Conservation (phyloP, 2,329 filamentous ascomycete species). For the Sphaceloma murrayae region DNA sequence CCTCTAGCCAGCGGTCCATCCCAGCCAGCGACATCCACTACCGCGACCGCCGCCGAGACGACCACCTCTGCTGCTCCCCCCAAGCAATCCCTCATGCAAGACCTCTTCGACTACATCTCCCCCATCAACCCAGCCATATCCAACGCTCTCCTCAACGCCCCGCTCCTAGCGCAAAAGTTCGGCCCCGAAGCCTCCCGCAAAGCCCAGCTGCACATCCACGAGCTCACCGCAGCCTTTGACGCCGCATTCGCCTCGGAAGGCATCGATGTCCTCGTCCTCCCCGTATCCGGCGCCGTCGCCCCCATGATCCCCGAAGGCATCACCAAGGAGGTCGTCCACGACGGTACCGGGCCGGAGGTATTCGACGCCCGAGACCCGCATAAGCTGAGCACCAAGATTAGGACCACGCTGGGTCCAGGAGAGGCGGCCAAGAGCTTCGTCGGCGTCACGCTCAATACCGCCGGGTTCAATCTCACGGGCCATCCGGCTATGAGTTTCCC, state of each 20-base stretch:
- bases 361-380: conserved; percentile 2
- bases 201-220: conserved; percentile 38
- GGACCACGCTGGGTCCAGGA: conserved; percentile 32
- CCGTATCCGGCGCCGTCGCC: conserved; percentile 39
- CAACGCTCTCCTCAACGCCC: conserved; percentile 36
- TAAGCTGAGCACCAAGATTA: conserved; percentile 26
- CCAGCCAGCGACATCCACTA: conserved; percentile 4
- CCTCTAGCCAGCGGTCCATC: conserved; percentile 18
- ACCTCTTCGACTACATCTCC: conserved; percentile 38
- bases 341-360: not conserved
- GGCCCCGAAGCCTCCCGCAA: conserved; percentile 34
- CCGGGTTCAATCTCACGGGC: conserved; percentile 43
- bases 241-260: conserved; percentile 29
- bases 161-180: conserved; percentile 26
- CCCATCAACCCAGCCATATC: conserved; percentile 38
- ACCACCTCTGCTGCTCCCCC: not conserved
- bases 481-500: conserved; percentile 44
- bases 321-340: conserved; percentile 18
- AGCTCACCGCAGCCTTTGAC: conserved; percentile 43
- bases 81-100: conserved; percentile 26
- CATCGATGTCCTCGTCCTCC: conserved; percentile 43
- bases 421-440: conserved; percentile 31
- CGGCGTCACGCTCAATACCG: conserved; percentile 37
- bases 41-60: not conserved
- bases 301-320: conserved; percentile 31